Conservation (phyloP, 192 early-diverging fungal genomes). For the Podila verticillata region DNA sequence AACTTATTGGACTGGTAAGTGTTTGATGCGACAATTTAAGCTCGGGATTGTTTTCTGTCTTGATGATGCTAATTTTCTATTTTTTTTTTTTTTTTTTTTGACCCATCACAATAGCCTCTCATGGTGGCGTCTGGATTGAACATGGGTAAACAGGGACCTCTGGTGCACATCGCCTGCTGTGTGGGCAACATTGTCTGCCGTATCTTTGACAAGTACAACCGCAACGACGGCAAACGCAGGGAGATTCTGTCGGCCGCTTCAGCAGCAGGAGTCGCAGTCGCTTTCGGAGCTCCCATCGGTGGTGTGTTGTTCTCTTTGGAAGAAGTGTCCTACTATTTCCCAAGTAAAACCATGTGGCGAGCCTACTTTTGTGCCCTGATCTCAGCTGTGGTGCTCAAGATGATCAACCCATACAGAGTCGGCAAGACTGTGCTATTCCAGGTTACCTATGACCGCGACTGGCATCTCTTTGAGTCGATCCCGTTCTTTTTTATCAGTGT, state of each 20-base stretch:
- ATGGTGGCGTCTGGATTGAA: constrained; percentile 90
- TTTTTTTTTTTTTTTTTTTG: neutral
- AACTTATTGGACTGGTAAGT: constrained; percentile 88
- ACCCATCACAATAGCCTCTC: constrained; percentile 61
- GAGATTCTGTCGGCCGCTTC: constrained; percentile 94
- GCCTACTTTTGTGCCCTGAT: constrained; percentile 94
- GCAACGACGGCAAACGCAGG: constrained; percentile 89
- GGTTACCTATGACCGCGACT: constrained; percentile 88
- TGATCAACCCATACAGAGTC: constrained; percentile 82
- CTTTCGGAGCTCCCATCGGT: constrained; percentile 97
- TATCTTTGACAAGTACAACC: constrained; percentile 91
- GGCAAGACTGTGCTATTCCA: constrained; percentile 89
- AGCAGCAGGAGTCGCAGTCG: constrained; percentile 93
- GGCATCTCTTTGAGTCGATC: constrained; percentile 91
- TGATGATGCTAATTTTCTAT: no score
- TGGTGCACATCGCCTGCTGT: constrained; percentile 93
- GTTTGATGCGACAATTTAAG: neutral
- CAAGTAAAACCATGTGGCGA: constrained; percentile 93
- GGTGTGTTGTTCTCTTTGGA: constrained; percentile 95
- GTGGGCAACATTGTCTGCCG: constrained; percentile 89
- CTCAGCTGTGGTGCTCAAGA: constrained; percentile 80
- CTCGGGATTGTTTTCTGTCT: no score
- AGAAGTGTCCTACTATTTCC: constrained; percentile 93
- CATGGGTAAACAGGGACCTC: constrained; percentile 94
- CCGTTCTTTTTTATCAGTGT: constrained; percentile 87